Evolutionary conservation across 495 filamentous ascomycete species (phyloP).

Genomic region (Neurospora sp.): DNA sequence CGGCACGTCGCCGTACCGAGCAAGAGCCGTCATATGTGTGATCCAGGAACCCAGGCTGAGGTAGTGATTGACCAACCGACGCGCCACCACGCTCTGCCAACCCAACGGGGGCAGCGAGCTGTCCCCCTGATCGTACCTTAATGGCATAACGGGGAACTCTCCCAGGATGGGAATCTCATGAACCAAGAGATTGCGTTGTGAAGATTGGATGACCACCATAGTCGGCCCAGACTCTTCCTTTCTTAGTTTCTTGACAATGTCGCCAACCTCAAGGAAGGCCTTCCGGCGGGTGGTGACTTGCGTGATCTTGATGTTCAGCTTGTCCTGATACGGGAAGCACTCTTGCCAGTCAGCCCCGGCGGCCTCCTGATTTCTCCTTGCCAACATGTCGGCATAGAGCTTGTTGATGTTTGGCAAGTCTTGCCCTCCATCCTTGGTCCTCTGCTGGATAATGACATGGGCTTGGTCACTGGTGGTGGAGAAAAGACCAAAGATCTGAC

Average conservation of each 20-base stretch:
- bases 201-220: slow-evolving; percentile 83
- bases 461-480: slow-evolving; percentile 74
- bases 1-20: slow-evolving; percentile 87
- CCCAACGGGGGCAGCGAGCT: slow-evolving; percentile 82
- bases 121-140: slow-evolving; percentile 74
- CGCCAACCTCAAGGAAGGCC: slow-evolving; percentile 73
- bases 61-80: slow-evolving; percentile 79
- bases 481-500: slow-evolving; percentile 88
- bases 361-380: slow-evolving; percentile 53
- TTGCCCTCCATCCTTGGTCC: slow-evolving; percentile 58
- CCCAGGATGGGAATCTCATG: slow-evolving; percentile 78
- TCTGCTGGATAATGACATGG: slow-evolving; percentile 76
- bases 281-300: slow-evolving; percentile 85
- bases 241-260: slow-evolving; percentile 75
- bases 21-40: slow-evolving; percentile 71
- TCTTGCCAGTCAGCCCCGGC: slow-evolving; percentile 61
- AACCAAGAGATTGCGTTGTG: slow-evolving; percentile 65
- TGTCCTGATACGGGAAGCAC: slow-evolving; percentile 78
- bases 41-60: slow-evolving; percentile 88
- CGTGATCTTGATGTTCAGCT: slow-evolving; percentile 71
- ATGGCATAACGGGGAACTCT: slow-evolving; percentile 72
- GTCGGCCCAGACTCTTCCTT: slow-evolving; percentile 70
- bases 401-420: slow-evolving; percentile 84
- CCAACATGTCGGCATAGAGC: slow-evolving; percentile 71
- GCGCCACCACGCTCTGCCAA: slow-evolving; percentile 86